Base-by-base conservation (phyloP, 2,329 filamentous ascomycete species). In the Pseudopithomyces chartarum region DNA sequence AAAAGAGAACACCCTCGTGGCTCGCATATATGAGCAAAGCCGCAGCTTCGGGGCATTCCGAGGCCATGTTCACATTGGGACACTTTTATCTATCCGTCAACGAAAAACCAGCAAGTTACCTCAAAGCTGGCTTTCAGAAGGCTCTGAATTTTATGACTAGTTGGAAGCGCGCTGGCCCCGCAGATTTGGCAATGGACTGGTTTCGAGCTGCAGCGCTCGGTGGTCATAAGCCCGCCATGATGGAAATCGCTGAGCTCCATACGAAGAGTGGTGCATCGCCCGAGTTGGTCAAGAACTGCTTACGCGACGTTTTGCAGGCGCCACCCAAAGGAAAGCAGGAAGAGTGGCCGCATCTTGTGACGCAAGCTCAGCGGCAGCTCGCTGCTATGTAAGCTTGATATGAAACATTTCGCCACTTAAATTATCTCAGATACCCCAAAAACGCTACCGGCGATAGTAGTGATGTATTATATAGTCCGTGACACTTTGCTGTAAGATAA, bases 21-120 rank as follows among this genome's bases (percentile, higher is more conserved):
- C 64, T 81, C 8, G 73, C 73, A 55, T 75, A 77, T 58, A 76
- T 76, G 51, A 80, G 69, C 33, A 81, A 81, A 69, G 79, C 79
- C 2, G 80, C 79, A 3, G 73, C 75, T 11, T 74, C 74, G 6
- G 73, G 76, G 1, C 73, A 79, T 48, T 55, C 64, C 6, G 70
- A 73, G 52, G 78, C 79, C 8, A 73, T 71, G 26, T 69, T 73
- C 34, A 56, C 71, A 11, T 64, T 82, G 10, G 78, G 65, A 1
- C 57, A 66, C 17, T 81, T 77, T 62, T 81, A 81, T 56, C 71
- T 65, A 2, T 59, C 72, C 23, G 71, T 73, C 55, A 75, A 76
- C 55, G 26, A 39, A 5, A 42, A 56, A 3, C 57, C 62, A 1
- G 52, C 61, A 10, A 17, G 56, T 15, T 20, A 62, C 11, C 36